Conservation (phyloP, 2,329 filamentous ascomycete species). For the Diaporthe vaccinii region DNA sequence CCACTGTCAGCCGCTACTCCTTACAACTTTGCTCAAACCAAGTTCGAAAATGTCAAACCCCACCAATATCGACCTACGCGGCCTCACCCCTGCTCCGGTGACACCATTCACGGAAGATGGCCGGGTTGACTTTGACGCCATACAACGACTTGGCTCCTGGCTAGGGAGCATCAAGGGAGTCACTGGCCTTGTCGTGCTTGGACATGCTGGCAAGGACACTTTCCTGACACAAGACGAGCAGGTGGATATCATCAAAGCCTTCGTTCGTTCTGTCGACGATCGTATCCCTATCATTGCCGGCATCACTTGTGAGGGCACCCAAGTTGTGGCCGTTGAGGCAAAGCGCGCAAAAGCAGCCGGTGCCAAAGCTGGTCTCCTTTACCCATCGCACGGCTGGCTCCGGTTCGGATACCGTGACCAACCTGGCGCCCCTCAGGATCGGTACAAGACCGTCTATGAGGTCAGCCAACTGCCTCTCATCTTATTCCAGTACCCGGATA, state of each 20-base stretch:
- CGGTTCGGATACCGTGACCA: conserved; percentile 8
- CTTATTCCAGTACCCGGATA: conserved; percentile 8
- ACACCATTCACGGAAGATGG: neutral
- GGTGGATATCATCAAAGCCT: neutral
- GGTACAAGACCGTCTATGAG: neutral
- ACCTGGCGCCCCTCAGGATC: neutral
- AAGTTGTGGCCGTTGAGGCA: conserved; percentile 1
- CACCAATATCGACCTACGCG: neutral
- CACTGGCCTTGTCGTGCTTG: neutral
- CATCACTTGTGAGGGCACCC: neutral
- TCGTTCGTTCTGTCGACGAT: neutral
- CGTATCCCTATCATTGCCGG: conserved; percentile 11
- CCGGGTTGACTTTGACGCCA: neutral
- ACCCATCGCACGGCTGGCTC: conserved; percentile 3
- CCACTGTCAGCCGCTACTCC: neutral
- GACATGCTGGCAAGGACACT: neutral
- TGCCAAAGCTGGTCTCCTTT: neutral
- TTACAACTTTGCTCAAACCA: neutral
- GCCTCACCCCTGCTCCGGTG: neutral
- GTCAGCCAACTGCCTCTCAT: neutral
- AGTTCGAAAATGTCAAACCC: neutral
- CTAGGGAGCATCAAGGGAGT: conserved; percentile 1
- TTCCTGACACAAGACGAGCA: conserved; percentile 12
- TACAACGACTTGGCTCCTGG: conserved; percentile 12
- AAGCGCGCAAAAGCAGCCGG: conserved; percentile 1